Percentiles rank a stretch among this genome's conserved stretches.
These are phyloP conservation scores for Syzygium oleosum DNA, from an alignment of 345 rosid genomes.

Conservation along the genomic window DNA sequence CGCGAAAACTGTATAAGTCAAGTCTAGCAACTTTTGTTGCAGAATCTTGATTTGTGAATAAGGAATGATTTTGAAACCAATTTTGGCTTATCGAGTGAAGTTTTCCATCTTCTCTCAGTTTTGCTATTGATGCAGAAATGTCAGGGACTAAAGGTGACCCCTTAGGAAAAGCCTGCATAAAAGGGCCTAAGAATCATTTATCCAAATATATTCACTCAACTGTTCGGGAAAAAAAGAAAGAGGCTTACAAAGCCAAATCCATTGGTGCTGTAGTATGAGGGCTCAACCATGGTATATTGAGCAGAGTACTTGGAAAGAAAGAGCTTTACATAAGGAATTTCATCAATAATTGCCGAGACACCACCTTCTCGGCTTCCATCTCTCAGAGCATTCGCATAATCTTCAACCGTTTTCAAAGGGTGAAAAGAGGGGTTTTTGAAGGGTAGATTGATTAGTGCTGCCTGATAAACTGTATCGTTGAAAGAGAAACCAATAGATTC, in stretches of 20 bases:
- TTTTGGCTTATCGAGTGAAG: conserved; percentile 7
- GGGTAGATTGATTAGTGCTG: not conserved
- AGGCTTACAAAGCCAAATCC: conserved; percentile 28
- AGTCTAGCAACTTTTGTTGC: not conserved
- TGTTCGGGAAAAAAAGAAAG: not conserved
- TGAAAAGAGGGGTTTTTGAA: not conserved
- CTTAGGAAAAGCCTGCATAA: conserved; percentile 19
- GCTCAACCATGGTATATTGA: conserved; percentile 16
- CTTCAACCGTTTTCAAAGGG: not conserved
- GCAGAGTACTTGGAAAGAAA: conserved; percentile 26
- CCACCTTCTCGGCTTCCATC: conserved; percentile 6
- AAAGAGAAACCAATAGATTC: not conserved
- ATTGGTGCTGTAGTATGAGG: conserved; percentile 6
- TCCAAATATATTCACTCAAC: not conserved
- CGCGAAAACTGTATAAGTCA: conserved; percentile 6
- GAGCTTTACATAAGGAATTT: conserved; percentile 31
- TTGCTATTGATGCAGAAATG: conserved; percentile 21
- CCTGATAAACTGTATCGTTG: not conserved
- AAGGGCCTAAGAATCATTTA: not conserved
- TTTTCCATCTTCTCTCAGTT: conserved; percentile 13
- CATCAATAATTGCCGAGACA: conserved; percentile 23
- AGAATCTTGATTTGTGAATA: not conserved
- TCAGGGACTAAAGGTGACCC: conserved; percentile 17
- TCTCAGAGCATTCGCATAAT: conserved; percentile 17
- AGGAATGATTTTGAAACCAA: not conserved